These are phyloP conservation scores for Paecilomyces fulvus DNA, from an alignment of 2,329 filamentous ascomycete species.

Conservation along the genomic window DNA sequence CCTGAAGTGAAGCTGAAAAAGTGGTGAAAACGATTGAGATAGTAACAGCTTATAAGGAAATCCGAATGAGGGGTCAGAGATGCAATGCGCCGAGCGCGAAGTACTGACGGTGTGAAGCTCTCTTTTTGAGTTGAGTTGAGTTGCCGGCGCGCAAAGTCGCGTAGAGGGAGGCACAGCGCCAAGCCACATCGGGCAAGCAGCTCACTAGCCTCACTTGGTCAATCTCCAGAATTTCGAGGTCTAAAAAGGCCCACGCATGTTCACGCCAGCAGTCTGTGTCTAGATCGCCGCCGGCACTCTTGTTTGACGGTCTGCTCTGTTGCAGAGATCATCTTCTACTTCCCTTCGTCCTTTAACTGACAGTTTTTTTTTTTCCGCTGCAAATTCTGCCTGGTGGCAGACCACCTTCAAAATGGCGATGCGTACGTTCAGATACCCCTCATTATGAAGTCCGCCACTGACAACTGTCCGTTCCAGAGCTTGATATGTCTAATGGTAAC, in stretches of 20 bases:
- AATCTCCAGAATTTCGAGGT: slow-evolving; percentile 24
- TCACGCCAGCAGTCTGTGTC: slow-evolving; percentile 9
- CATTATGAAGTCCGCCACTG: slow-evolving; percentile 21
- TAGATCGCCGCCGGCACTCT: slow-evolving; percentile 17
- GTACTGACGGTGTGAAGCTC: not conserved
- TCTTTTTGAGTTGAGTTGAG: not conserved
- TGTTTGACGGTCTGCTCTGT: slow-evolving; percentile 4
- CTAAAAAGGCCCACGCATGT: slow-evolving; percentile 15
- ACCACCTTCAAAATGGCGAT: slow-evolving; percentile 38
- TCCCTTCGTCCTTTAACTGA: slow-evolving; percentile 5
- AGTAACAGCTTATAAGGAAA: not conserved
- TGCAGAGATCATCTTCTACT: slow-evolving; percentile 5
- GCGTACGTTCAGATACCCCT: slow-evolving; percentile 37
- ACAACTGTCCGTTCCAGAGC: slow-evolving; percentile 26
- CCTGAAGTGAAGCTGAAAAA: slow-evolving; percentile 15
- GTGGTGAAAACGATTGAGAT: slow-evolving; percentile 16
- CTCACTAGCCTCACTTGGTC: slow-evolving; percentile 29
- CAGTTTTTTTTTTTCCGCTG: slow-evolving; percentile 3
- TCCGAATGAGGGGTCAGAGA: not conserved
- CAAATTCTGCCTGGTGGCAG: slow-evolving; percentile 23
- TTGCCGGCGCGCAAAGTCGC: slow-evolving; percentile 13
- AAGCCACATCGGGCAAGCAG: slow-evolving; percentile 29
- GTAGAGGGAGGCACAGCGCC: slow-evolving; percentile 22
- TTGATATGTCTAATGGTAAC: slow-evolving; percentile 41
- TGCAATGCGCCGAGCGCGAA: not conserved